phyloP scores from a whole-genome alignment of 2,329 filamentous ascomycete species.

The Fusarium mundagurra region DNA sequence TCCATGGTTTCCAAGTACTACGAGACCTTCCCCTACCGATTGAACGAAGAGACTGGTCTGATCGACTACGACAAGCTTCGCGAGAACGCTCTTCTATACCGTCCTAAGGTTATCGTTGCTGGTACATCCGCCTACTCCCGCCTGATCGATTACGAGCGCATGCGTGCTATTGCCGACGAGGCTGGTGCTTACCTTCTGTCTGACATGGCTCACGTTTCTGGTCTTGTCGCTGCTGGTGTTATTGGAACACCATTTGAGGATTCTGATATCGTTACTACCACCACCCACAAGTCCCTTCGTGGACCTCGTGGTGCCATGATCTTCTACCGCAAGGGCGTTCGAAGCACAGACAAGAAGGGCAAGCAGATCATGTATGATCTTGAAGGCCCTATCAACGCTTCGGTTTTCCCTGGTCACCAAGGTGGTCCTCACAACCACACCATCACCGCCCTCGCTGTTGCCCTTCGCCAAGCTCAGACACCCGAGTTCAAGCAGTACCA shows the following conservation, averaged over 20 bases:
- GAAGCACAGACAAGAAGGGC: slow-evolving; percentile 83
- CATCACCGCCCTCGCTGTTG: slow-evolving; percentile 91
- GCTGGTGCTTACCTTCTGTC: slow-evolving; percentile 88
- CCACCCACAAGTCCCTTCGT: slow-evolving; percentile 94
- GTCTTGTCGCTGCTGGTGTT: slow-evolving; percentile 87
- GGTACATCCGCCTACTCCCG: slow-evolving; percentile 95
- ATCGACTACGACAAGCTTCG: slow-evolving; percentile 94
- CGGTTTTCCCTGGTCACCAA: slow-evolving; percentile 96
- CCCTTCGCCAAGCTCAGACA: slow-evolving; percentile 87
- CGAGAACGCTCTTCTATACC: slow-evolving; percentile 84
- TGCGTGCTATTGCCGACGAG: slow-evolving; percentile 88
- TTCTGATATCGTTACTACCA: slow-evolving; percentile 96
- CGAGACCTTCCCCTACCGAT: slow-evolving; percentile 92
- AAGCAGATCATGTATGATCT: slow-evolving; percentile 83
- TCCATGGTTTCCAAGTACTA: slow-evolving; percentile 98
- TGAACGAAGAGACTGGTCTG: slow-evolving; percentile 85
- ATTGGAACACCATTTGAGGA: slow-evolving; percentile 87
- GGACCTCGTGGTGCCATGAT: slow-evolving; percentile 96
- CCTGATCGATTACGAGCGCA: slow-evolving; percentile 88
- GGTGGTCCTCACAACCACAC: slow-evolving; percentile 98
- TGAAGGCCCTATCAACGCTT: slow-evolving; percentile 90
- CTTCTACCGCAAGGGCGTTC: slow-evolving; percentile 93
- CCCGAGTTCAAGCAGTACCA: slow-evolving; percentile 92
- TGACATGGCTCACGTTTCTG: slow-evolving; percentile 97
- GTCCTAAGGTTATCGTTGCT: slow-evolving; percentile 92